These are phyloP conservation scores for Manihot esculenta DNA, from an alignment of 441 rosid species.

Conservation along the genomic window DNA sequence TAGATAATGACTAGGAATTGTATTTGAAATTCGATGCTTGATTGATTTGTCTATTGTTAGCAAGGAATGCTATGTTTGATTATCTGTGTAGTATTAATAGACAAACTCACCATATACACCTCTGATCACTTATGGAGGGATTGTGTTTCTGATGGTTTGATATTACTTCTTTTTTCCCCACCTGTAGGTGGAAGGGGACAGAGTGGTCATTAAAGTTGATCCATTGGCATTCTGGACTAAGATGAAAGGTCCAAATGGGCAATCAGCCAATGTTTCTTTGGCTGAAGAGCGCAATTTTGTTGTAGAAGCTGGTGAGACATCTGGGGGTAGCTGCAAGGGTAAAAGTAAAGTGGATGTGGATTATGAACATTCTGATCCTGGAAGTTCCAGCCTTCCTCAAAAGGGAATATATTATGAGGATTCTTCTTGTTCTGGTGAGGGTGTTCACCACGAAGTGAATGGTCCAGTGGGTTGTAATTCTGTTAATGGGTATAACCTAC, in stretches of 20 bases:
- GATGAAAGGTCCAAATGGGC: conserved; percentile 69
- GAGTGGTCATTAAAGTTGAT: conserved; percentile 66
- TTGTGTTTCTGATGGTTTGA: conserved; percentile 12
- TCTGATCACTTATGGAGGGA: conserved; percentile 1
- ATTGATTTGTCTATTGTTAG: neutral
- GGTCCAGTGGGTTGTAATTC: conserved; percentile 20
- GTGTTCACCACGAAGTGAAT: conserved; percentile 19
- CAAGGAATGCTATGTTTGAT: neutral
- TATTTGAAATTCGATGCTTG: conserved; percentile 2
- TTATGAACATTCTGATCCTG: conserved; percentile 26
- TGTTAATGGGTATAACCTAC: conserved; percentile 32
- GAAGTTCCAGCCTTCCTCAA: conserved; percentile 19
- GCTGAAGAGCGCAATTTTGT: conserved; percentile 34
- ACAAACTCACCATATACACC: neutral
- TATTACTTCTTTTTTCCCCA: conserved; percentile 8
- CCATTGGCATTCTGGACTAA: conserved; percentile 66
- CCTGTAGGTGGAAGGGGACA: conserved; percentile 78
- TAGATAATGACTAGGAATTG: neutral
- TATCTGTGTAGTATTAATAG: neutral
- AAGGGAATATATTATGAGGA: conserved; percentile 24
- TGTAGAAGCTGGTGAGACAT: conserved; percentile 29
- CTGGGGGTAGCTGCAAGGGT: conserved; percentile 35
- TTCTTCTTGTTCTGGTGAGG: conserved; percentile 11
- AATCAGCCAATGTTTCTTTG: conserved; percentile 31
- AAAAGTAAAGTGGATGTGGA: conserved; percentile 35